Percentiles rank a stretch among this genome's conserved stretches.
Conservation (phyloP, 2,329 filamentous ascomycete genomes). For the Aspergillus intermedius region DNA sequence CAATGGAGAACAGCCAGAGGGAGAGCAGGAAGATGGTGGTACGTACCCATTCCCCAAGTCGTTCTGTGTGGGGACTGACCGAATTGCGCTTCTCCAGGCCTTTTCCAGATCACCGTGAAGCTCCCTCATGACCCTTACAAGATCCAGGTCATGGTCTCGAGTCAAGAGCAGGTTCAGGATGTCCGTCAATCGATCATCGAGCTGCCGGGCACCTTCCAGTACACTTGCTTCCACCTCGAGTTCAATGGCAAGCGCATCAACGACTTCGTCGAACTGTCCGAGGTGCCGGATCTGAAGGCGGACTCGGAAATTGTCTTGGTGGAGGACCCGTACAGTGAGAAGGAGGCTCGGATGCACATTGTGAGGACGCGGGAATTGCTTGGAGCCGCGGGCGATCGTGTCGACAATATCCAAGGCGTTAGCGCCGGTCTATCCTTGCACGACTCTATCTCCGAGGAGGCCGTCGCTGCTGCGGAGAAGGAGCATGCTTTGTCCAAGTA, state of each 20-base stretch:
- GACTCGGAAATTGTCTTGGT: conserved; percentile 76
- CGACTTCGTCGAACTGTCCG: conserved; percentile 86
- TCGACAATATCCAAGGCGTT: conserved; percentile 80
- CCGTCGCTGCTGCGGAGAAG: conserved; percentile 37
- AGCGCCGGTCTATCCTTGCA: conserved; percentile 79
- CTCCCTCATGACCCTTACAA: conserved; percentile 73
- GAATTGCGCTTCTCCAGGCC: conserved; percentile 29
- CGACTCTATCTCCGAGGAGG: conserved; percentile 59
- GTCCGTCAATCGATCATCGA: conserved; percentile 95
- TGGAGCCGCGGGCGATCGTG: conserved; percentile 80
- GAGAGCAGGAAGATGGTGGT: conserved; percentile 31
- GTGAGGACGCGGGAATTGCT: conserved; percentile 87
- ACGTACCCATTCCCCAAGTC: conserved; percentile 11
- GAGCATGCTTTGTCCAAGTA: conserved; percentile 62
- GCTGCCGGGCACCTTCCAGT: conserved; percentile 84
- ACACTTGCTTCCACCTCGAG: conserved; percentile 98
- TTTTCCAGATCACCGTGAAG: conserved; percentile 69
- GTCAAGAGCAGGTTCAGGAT: conserved; percentile 94
- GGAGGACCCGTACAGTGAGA: conserved; percentile 96
- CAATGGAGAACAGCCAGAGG: conserved; percentile 30
- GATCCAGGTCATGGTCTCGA: conserved; percentile 83
- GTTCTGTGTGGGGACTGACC: conserved; percentile 5
- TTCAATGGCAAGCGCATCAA: conserved; percentile 84
- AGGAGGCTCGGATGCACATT: conserved; percentile 92
- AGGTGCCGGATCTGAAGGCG: conserved; percentile 70